phyloP scores from a whole-genome alignment of 805 yeast genomes.

The Phaffomyces thermotolerans region DNA sequence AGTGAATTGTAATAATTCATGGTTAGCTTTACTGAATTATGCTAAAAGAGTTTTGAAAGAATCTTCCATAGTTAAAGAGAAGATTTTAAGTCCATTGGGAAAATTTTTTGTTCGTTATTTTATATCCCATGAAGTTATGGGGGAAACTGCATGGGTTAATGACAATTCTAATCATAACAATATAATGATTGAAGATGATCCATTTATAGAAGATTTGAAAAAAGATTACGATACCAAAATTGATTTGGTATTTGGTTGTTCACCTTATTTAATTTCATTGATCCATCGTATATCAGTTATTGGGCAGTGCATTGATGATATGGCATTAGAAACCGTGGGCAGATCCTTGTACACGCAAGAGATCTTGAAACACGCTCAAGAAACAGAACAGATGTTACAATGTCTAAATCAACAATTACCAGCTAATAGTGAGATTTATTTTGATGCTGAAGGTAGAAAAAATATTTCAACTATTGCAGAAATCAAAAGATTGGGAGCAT shows the following conservation, averaged over 20 bases:
- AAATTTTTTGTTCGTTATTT: constrained; percentile 33
- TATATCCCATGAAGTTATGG: constrained; percentile 37
- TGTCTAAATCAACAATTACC: constrained; percentile 22
- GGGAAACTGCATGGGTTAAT: constrained; percentile 34
- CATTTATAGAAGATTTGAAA: constrained; percentile 26
- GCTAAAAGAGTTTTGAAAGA: constrained; percentile 31
- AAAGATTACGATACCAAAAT: constrained; percentile 29
- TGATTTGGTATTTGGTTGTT: constrained; percentile 34
- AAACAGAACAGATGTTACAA: constrained; percentile 22
- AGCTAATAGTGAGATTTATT: constrained; percentile 16
- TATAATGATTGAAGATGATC: constrained; percentile 24
- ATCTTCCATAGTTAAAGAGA: constrained; percentile 18
- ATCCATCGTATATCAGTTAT: constrained; percentile 31
- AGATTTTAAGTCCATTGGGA: constrained; percentile 26
- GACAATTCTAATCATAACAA: constrained; percentile 10
- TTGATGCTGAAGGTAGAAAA: constrained; percentile 11
- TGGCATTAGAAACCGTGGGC: constrained; percentile 22
- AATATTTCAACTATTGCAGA: constrained; percentile 29
- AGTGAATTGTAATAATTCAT: constrained; percentile 31
- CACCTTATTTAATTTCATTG: constrained; percentile 31
- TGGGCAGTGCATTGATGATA: constrained; percentile 31
- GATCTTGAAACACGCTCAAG: constrained; percentile 24
- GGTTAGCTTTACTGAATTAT: constrained; percentile 32
- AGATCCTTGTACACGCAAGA: constrained; percentile 11
- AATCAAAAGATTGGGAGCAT: constrained; percentile 30